phyloP scores from a whole-genome alignment of 805 yeast genomes.

The Starmera dryadoides region DNA sequence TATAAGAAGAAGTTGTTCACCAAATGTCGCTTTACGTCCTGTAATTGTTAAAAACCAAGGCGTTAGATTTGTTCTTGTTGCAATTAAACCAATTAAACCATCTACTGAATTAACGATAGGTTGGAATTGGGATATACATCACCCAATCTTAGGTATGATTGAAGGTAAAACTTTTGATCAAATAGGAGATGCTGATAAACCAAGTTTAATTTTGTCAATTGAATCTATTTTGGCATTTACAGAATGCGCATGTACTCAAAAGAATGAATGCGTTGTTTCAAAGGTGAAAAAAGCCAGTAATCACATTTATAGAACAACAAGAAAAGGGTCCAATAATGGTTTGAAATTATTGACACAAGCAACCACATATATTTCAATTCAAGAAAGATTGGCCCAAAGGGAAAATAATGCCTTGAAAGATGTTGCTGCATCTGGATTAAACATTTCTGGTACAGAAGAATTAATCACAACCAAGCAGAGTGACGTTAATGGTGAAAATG shows the following conservation, averaged over 20 bases:
- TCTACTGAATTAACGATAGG: constrained; percentile 72
- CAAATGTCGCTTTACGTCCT: constrained; percentile 63
- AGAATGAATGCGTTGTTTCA: constrained; percentile 45
- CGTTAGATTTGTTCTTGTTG: constrained; percentile 49
- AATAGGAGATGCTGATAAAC: constrained; percentile 44
- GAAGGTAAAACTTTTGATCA: constrained; percentile 45
- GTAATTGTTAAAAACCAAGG: constrained; percentile 25
- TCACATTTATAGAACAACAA: constrained; percentile 46
- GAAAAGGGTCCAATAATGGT: constrained; percentile 22
- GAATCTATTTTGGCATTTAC: constrained; percentile 55
- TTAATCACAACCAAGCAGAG: constrained; percentile 4
- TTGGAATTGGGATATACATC: constrained; percentile 85
- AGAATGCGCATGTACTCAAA: constrained; percentile 54
- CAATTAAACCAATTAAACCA: constrained; percentile 46
- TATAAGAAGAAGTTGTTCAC: constrained; percentile 66
- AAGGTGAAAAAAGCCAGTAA: constrained; percentile 59
- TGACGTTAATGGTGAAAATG: constrained; percentile 1
- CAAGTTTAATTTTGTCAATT: constrained; percentile 49
- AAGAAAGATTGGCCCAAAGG: constrained; percentile 21
- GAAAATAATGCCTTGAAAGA: constrained; percentile 15
- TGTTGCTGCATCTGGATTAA: constrained; percentile 3
- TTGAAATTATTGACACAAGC: constrained; percentile 25
- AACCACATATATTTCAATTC: constrained; percentile 22
- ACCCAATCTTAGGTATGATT: constrained; percentile 57
- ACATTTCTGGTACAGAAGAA: constrained; percentile 4